A percentile compares a stretch with the other conserved stretches of the same genome.
These are phyloP conservation scores for Solanum lignicaule DNA, from an alignment of 257 asterid species.

Conservation along the genomic window DNA sequence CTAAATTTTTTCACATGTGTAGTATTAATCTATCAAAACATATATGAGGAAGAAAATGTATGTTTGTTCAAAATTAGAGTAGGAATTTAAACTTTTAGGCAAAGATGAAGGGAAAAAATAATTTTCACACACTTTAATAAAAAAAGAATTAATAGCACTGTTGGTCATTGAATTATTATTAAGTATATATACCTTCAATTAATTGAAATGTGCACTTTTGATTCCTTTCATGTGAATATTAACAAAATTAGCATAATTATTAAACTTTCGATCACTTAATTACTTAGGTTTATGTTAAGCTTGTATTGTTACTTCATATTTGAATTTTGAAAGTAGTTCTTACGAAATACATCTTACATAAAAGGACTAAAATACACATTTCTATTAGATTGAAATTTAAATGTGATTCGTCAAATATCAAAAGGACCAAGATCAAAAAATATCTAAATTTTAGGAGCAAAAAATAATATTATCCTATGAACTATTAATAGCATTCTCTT, in stretches of 20 bases:
- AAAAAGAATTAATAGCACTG: neutral
- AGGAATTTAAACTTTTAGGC: neutral
- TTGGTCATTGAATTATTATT: neutral
- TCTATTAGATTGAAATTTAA: too few species aligned
- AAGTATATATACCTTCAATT: neutral
- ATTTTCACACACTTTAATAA: neutral
- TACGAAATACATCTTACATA: neutral
- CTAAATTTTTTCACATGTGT: neutral
- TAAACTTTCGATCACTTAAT: neutral
- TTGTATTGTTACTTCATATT: neutral
- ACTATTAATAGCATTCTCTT: neutral
- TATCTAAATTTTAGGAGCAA: neutral
- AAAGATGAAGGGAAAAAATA: neutral
- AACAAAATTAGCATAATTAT: neutral
- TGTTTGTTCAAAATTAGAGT: neutral
- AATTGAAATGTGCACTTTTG: neutral
- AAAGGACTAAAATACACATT: neutral
- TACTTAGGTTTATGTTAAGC: neutral
- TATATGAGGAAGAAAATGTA: neutral
- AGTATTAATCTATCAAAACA: neutral
- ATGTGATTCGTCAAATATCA: neutral
- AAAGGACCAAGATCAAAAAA: neutral
- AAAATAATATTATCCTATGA: neutral
- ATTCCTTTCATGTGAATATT: neutral
- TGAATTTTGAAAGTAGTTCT: neutral